Evolutionary conservation across 202 grass and related monocot species (phyloP).

Genomic region (Setaria viridis): DNA sequence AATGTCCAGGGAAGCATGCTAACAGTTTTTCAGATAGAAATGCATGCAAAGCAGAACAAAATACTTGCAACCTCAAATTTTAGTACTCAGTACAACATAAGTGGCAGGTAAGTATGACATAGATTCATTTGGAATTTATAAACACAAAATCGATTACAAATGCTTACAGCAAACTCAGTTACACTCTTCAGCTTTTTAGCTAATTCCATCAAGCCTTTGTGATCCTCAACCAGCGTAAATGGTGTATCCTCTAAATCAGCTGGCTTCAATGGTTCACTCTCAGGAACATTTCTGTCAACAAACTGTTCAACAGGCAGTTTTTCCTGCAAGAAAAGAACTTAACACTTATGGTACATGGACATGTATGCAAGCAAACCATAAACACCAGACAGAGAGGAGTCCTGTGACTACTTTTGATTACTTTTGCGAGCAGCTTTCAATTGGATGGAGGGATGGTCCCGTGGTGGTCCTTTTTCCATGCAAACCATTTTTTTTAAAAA

Average conservation of each 20-base stretch:
- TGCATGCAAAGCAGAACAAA: constrained; percentile 7
- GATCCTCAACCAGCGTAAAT: constrained; percentile 76
- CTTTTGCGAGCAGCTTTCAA: no score
- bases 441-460: no score
- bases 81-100: not conserved
- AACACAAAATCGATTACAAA: constrained; percentile 15
- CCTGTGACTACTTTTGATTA: not conserved
- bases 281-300: constrained; percentile 60
- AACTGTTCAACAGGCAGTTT: constrained; percentile 60
- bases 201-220: constrained; percentile 64
- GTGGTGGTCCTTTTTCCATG: no score
- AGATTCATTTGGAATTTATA: constrained; percentile 18
- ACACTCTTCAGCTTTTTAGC: constrained; percentile 71
- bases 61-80: not conserved
- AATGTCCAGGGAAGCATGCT: constrained; percentile 26
- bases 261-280: constrained; percentile 70
- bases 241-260: constrained; percentile 60
- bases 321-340: constrained; percentile 60
- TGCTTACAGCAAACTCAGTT: constrained; percentile 84
- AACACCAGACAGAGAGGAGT: not conserved
- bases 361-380: constrained; percentile 28
- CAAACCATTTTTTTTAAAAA: no score
- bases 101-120: constrained; percentile 22
- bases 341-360: constrained; percentile 14
- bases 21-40: not conserved